Evolutionary conservation across 2,329 filamentous ascomycete species (phyloP).

Genomic region (Cladosporium phlei): DNA sequence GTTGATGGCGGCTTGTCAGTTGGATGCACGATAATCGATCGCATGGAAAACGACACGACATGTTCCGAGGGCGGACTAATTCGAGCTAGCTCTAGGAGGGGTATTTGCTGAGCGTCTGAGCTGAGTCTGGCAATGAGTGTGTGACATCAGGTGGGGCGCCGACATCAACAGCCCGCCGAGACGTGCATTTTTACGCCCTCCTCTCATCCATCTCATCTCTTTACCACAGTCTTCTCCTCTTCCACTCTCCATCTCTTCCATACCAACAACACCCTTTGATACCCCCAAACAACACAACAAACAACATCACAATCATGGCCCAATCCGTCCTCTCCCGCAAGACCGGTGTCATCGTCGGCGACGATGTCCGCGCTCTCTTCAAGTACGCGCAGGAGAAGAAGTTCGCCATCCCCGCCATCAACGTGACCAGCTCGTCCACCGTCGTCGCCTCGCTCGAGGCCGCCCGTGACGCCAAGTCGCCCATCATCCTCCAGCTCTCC

Average conservation of each 20-base stretch:
- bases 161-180: no score
- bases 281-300: constrained; percentile 1
- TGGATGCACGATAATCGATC: no score
- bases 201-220: not conserved
- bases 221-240: not conserved
- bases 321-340: constrained; percentile 30
- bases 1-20: no score
- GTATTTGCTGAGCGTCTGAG: no score
- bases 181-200: no score
- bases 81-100: no score
- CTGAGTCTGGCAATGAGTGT: no score
- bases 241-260: not conserved
- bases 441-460: constrained; percentile 87
- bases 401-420: constrained; percentile 70
- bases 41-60: no score
- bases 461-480: constrained; percentile 83
- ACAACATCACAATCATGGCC: constrained; percentile 21
- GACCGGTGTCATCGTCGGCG: constrained; percentile 37
- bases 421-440: constrained; percentile 89
- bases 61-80: no score
- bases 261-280: not conserved
- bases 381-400: constrained; percentile 82
- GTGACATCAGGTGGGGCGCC: constrained; percentile 11
- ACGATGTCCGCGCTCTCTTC: constrained; percentile 58
- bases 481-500: constrained; percentile 88